A percentile compares a stretch with the other conserved stretches of the same genome.
Evolutionary conservation across 2,329 filamentous ascomycete genomes (phyloP).

Genomic region (Cladosporium sp.): DNA sequence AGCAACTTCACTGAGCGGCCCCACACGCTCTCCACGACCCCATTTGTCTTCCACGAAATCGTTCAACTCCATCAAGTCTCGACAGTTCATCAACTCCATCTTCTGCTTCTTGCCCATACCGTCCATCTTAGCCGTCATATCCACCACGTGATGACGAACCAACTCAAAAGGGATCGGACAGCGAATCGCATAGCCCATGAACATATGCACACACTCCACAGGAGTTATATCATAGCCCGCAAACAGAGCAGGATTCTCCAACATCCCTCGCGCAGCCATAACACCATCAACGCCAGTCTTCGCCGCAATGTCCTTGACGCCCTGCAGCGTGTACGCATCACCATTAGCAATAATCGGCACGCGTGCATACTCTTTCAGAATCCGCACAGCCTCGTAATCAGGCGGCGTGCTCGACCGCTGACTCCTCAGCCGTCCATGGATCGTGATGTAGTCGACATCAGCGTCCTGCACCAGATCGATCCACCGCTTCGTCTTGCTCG

Average conservation of each 20-base stretch:
- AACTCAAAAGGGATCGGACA: slow-evolving; percentile 63
- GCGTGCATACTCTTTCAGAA: slow-evolving; percentile 53
- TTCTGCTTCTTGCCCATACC: slow-evolving; percentile 52
- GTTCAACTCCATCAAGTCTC: slow-evolving; percentile 37
- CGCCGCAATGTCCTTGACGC: slow-evolving; percentile 35
- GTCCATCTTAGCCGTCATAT: slow-evolving; percentile 63
- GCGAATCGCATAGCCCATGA: slow-evolving; percentile 59
- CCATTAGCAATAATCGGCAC: slow-evolving; percentile 69
- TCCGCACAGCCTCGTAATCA: slow-evolving; percentile 59
- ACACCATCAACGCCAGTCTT: slow-evolving; percentile 50
- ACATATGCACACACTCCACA: slow-evolving; percentile 63
- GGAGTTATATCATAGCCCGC: slow-evolving; percentile 58
- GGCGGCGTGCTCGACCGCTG: slow-evolving; percentile 64
- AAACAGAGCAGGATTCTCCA: slow-evolving; percentile 68
- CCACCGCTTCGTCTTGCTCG: slow-evolving; percentile 59
- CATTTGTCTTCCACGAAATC: slow-evolving; percentile 37
- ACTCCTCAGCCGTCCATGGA: slow-evolving; percentile 64
- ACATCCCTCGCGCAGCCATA: slow-evolving; percentile 69
- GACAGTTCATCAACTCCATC: slow-evolving; percentile 32
- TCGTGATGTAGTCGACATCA: slow-evolving; percentile 67
- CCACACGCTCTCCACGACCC: slow-evolving; percentile 19
- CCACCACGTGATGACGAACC: slow-evolving; percentile 63
- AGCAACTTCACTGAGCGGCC: background rate
- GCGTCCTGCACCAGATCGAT: slow-evolving; percentile 62
- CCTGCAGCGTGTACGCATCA: slow-evolving; percentile 61